Percentiles rank a stretch among this genome's conserved stretches.
Evolutionary conservation across 371 early-diverging fungal species (phyloP).

Genomic region (Synchytrium microbalum): DNA sequence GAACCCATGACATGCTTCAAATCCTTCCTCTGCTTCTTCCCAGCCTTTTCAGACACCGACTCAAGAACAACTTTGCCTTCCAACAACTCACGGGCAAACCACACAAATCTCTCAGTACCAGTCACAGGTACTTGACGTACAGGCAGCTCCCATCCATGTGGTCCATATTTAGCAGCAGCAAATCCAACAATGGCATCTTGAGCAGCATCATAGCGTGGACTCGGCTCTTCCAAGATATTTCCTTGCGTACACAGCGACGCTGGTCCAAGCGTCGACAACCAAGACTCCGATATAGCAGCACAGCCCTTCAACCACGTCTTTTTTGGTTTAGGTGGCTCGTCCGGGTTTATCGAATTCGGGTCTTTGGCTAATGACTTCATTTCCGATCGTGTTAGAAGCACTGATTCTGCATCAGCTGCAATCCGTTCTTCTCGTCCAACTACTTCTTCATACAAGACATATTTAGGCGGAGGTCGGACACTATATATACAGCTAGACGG

Average conservation of each 20-base stretch:
- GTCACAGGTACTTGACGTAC: constrained; percentile 19
- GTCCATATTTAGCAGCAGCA: constrained; percentile 31
- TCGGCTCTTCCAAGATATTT: constrained; percentile 36
- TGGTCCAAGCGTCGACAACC: constrained; percentile 66
- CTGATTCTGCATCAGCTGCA: constrained; percentile 30
- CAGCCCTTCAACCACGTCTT: constrained; percentile 54
- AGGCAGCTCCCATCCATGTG: constrained; percentile 38
- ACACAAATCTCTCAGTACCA: constrained; percentile 14
- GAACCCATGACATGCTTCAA: no score
- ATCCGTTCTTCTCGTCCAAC: constrained; percentile 61
- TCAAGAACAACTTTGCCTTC: constrained; percentile 26
- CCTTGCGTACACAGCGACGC: constrained; percentile 14
- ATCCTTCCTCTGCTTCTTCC: no score
- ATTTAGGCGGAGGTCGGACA: constrained; percentile 52
- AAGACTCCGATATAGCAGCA: constrained; percentile 68
- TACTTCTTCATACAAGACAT: constrained; percentile 61
- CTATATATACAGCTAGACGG: constrained; percentile 57
- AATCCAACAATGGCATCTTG: constrained; percentile 32
- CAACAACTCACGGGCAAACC: constrained; percentile 35
- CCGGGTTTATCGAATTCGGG: constrained; percentile 16
- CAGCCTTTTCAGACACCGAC: constrained; percentile 4
- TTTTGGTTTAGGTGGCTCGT: constrained; percentile 39
- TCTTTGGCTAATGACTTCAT: constrained; percentile 1
- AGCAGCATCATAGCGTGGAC: constrained; percentile 29
- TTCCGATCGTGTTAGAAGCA: background rate